These are phyloP conservation scores for Chaetomiaceae sp. DNA, from an alignment of 2,329 filamentous ascomycete genomes.

Conservation along the genomic window DNA sequence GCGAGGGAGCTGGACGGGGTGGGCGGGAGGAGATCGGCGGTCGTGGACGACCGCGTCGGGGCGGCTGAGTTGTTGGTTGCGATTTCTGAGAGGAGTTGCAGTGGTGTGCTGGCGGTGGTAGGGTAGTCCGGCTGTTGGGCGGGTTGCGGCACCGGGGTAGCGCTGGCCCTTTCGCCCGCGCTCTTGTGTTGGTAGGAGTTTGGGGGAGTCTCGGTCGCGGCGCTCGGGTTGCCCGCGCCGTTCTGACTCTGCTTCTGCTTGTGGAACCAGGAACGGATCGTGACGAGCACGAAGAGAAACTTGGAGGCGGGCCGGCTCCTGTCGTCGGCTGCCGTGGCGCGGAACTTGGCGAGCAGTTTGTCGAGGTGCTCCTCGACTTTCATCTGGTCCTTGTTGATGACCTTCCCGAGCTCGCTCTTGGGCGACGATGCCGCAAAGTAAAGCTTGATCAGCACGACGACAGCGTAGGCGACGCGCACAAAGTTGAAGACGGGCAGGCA, in stretches of 20 bases:
- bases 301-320: conserved; percentile 62
- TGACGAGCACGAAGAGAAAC: conserved; percentile 64
- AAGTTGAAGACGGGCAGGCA: conserved; percentile 66
- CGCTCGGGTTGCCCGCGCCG: not conserved
- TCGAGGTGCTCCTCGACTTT: conserved; percentile 63
- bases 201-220: not conserved
- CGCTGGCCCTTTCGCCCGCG: conserved; percentile 22
- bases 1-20: conserved; percentile 3
- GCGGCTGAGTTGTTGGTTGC: conserved; percentile 41
- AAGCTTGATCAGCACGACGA: conserved; percentile 69
- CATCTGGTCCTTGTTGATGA: conserved; percentile 64
- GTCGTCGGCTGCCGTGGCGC: conserved; percentile 56
- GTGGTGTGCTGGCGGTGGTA: conserved; percentile 44
- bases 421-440: conserved; percentile 62
- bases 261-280: conserved; percentile 67
- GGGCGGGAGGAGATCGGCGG: conserved; percentile 1
- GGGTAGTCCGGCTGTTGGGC: conserved; percentile 28
- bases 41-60: not conserved
- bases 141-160: conserved; percentile 16
- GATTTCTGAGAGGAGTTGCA: conserved; percentile 54
- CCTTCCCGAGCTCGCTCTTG: conserved; percentile 61
- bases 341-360: conserved; percentile 63
- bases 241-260: conserved; percentile 38
- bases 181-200: conserved; percentile 11
- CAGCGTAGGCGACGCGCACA: conserved; percentile 66